A percentile compares a stretch with the other conserved stretches of the same genome.
These are phyloP conservation scores for Dichotomopilus funicola DNA, from an alignment of 2,329 filamentous ascomycete species.

Conservation along the genomic window DNA sequence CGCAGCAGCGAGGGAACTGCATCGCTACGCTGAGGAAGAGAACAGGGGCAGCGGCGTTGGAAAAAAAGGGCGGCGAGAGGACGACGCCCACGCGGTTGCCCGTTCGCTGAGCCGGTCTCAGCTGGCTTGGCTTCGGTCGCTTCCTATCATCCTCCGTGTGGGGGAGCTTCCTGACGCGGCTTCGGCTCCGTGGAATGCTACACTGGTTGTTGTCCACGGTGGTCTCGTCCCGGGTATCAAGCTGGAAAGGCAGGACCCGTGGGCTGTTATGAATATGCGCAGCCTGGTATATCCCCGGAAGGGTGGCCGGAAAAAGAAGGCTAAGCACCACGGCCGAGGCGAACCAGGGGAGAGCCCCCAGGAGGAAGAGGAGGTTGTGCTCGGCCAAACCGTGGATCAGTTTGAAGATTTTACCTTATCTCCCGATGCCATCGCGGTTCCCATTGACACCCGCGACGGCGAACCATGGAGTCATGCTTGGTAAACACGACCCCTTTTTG, in stretches of 20 bases:
- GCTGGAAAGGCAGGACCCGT: constrained; percentile 65
- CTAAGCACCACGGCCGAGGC: constrained; percentile 6
- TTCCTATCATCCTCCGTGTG: constrained; percentile 71
- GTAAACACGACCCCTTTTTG: constrained; percentile 22
- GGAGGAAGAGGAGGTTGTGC: constrained; percentile 3
- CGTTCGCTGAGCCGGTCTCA: constrained; percentile 51
- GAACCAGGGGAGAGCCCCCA: constrained; percentile 18
- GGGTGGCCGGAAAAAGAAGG: constrained; percentile 7
- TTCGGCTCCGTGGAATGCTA: constrained; percentile 27
- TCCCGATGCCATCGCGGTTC: constrained; percentile 23
- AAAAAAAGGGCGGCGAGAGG: constrained; percentile 3
- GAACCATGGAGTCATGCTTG: constrained; percentile 62
- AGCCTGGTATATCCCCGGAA: constrained; percentile 54
- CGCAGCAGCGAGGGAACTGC: constrained; percentile 46
- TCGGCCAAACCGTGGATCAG: not conserved
- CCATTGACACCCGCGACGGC: constrained; percentile 43
- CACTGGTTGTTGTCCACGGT: constrained; percentile 74
- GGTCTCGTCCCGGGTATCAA: constrained; percentile 72
- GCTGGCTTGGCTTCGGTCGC: constrained; percentile 59
- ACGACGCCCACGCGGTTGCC: constrained; percentile 38
- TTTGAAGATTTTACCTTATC: not conserved
- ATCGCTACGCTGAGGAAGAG: constrained; percentile 7
- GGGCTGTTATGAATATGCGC: constrained; percentile 88
- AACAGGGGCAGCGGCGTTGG: constrained; percentile 11
- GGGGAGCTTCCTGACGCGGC: constrained; percentile 51